Evolutionary conservation across 1,139 yeast genomes (phyloP), one percentile per base, ranked within the genome.

Genomic region (Insectozyma bohioensis): DNA sequence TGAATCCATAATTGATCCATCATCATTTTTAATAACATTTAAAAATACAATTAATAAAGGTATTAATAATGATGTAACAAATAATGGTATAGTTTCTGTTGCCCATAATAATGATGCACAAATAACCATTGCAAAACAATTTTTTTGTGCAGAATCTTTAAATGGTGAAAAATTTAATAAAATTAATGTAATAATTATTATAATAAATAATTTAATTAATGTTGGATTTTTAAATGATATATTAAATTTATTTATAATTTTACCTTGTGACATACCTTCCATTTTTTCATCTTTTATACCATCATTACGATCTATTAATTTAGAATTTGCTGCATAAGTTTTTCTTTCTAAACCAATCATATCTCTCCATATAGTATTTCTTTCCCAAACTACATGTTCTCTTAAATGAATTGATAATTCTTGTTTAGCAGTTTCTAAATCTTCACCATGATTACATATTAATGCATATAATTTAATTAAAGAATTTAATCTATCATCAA

Each of bases 281-380:
- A n/a, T n/a, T 19, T 36, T 40, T 14, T 49, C 41, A n/a, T 46
- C 43, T 13, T 39, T 34, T 28, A 41, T 40, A 14, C 40, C 48
- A 19, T 42, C 45, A n/a, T 49, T 41, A 11, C 49, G 41, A 20
- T 45, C 36, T 1, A 39, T 30, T 19, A 46, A 34, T 33, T 45
- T 47, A 2, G 59, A 46, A 34, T 55, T 61, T 5, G 75, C 74
- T 6, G 74, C 74, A 37, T 66, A 63, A 15, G 61, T 51, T 39
- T 70, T 80, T 51, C 95, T 76, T 56, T 90, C 96, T 51, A 88
- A 62, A 9, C 92, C 92, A 54, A 88, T 82, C 86, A 90, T 82
- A 49, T 80, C 85, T 49, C 80, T 74, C 86, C 86, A 80, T 5
- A 80, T 80, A 1, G 85, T 80, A 41, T 79, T 77, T 58, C 86